Evolutionary conservation across 148 eudicot genomes (phyloP).

Genomic region (Cornus controversa): DNA sequence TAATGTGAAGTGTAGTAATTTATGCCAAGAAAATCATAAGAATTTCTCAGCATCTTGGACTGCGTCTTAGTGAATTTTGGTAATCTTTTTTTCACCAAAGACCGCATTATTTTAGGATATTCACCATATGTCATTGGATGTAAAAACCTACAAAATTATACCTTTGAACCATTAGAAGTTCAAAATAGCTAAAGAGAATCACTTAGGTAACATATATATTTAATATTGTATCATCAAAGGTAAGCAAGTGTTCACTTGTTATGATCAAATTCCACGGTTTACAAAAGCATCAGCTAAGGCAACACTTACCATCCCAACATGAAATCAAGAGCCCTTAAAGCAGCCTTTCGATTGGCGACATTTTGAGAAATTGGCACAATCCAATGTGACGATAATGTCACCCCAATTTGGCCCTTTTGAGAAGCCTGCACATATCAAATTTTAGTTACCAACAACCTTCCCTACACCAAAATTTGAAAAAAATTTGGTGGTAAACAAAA

Average conservation of each 20-base stretch:
- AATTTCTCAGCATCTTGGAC: constrained; percentile 31
- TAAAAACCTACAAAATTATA: constrained; percentile 34
- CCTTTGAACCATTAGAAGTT: neutral
- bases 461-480: too few species aligned
- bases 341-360: constrained; percentile 19
- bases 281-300: neutral
- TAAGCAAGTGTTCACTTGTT: too few species aligned
- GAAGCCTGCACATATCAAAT: constrained; percentile 1
- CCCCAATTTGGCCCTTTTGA: constrained; percentile 25
- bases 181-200: neutral
- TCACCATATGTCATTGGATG: constrained; percentile 47
- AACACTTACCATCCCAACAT: constrained; percentile 38
- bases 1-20: constrained; percentile 49
- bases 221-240: too few species aligned
- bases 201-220: too few species aligned
- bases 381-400: constrained; percentile 11
- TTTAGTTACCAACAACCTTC: too few species aligned
- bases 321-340: constrained; percentile 37
- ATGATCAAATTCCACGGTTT: neutral
- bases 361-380: constrained; percentile 3
- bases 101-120: constrained; percentile 41
- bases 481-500: too few species aligned
- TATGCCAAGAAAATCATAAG: constrained; percentile 50
- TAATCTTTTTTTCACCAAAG: constrained; percentile 32
- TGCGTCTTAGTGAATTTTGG: constrained; percentile 37